Percentiles rank a stretch among this genome's conserved stretches.
phyloP scores from a whole-genome alignment of 2,329 filamentous ascomycete genomes.

The Diaporthe citri region DNA sequence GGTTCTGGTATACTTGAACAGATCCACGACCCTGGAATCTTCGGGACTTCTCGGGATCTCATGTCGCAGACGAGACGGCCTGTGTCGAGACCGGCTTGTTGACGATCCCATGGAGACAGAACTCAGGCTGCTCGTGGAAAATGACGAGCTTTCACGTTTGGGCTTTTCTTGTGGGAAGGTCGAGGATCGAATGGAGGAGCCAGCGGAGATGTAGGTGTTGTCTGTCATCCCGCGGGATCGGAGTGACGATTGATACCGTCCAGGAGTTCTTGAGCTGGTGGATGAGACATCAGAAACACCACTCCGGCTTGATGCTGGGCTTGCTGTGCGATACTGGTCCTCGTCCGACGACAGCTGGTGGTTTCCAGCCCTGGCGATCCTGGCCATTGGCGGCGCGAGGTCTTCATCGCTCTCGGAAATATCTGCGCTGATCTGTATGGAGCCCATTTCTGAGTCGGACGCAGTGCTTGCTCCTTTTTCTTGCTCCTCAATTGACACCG shows the following conservation, averaged over 20 bases:
- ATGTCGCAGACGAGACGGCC: constrained; percentile 80
- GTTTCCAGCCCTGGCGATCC: constrained; percentile 79
- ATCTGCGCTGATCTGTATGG: constrained; percentile 68
- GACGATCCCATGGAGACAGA: constrained; percentile 65
- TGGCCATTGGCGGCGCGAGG: constrained; percentile 80
- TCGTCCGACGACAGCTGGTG: constrained; percentile 68
- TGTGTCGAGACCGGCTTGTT: constrained; percentile 55
- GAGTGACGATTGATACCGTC: constrained; percentile 63
- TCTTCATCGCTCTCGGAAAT: constrained; percentile 84
- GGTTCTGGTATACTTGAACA: constrained; percentile 88
- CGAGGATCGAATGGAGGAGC: constrained; percentile 66
- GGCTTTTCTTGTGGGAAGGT: constrained; percentile 41
- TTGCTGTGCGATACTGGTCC: constrained; percentile 74
- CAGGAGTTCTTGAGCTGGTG: constrained; percentile 64
- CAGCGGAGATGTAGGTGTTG: constrained; percentile 77
- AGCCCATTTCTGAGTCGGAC: constrained; percentile 67
- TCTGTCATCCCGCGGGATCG: constrained; percentile 69
- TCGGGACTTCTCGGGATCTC: constrained; percentile 85
- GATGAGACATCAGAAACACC: constrained; percentile 72
- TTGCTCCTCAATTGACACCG: constrained; percentile 82
- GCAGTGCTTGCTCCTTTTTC: constrained; percentile 65
- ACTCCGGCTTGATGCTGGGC: constrained; percentile 74
- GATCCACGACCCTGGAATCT: constrained; percentile 77
- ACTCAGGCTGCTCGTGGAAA: constrained; percentile 67
- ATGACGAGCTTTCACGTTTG: constrained; percentile 58